Evolutionary conservation across 1,284 basidiomycete genomes (phyloP).

Genomic region (Puccinia triticina): DNA sequence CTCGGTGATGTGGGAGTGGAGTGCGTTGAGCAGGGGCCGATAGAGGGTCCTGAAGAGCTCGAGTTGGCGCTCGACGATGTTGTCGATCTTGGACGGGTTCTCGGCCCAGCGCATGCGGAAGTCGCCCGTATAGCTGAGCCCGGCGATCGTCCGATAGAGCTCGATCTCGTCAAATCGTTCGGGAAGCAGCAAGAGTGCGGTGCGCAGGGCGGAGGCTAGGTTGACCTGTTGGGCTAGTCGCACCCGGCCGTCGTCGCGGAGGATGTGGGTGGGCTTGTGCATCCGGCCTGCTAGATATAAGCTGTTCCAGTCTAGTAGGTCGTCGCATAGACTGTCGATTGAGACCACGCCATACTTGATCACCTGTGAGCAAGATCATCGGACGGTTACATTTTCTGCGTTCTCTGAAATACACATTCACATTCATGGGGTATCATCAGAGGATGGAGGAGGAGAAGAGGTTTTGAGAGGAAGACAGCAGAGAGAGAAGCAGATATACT

Average conservation of each 20-base stretch:
- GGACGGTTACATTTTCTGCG: background rate
- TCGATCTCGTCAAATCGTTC: conserved; percentile 72
- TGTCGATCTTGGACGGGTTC: conserved; percentile 89
- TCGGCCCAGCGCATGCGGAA: conserved; percentile 93
- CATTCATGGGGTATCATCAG: background rate
- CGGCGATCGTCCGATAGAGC: conserved; percentile 82
- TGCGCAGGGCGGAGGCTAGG: conserved; percentile 81
- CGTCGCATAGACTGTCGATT: conserved; percentile 81
- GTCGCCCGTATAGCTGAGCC: conserved; percentile 85
- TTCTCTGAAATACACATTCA: background rate
- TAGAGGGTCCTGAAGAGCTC: conserved; percentile 86
- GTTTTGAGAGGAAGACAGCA: background rate
- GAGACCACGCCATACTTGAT: conserved; percentile 99
- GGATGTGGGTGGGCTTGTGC: conserved; percentile 92
- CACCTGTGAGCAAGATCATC: conserved; percentile 64
- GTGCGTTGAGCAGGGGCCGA: conserved; percentile 73
- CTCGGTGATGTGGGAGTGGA: conserved; percentile 63
- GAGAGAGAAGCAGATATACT: conserved; percentile 62
- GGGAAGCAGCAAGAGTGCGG: conserved; percentile 72
- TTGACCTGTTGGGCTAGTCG: conserved; percentile 89
- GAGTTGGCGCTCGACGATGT: conserved; percentile 82
- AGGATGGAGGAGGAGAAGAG: background rate
- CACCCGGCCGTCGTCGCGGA: conserved; percentile 84
- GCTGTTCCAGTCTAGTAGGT: conserved; percentile 88
- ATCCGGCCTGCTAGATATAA: conserved; percentile 93